Evolutionary conservation across 345 rosid species (phyloP), one percentile per base, ranked within the genome.

Genomic region (Syzygium oleosum): DNA sequence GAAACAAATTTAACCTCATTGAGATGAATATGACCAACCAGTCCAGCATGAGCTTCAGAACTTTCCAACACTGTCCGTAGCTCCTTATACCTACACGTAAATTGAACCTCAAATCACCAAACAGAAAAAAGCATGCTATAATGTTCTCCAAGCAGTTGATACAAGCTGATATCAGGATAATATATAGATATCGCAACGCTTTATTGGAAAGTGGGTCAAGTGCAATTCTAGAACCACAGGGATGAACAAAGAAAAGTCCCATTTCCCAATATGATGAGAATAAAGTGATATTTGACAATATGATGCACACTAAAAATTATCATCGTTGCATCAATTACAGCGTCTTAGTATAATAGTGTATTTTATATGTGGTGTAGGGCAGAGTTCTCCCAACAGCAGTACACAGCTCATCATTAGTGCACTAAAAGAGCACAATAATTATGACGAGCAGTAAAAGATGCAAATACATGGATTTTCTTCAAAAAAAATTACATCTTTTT

Each of bases 1-100:
- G 17, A 46, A 41, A 73, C 85, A 63, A 19, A 46, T 55, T 49
- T 80, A 59, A 96, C 99, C 99, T 94, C 91, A 49, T 94, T 86
- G 53, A 96, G 94, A 91, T 96, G 97, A 89, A 96, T 85, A 90
- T 96, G 98, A 55, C 98, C 99, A 86, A 93, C 93, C 87, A 96
- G 93, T 85, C 96, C 93, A 21, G 91, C 85, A 86, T 93, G 96
- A 89, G 55, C 88, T 54, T 93, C 95, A 88, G 90, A 88, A 51
- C 88, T 89, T 88, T 92, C 96, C 31, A 87, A 84, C 73, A 91
- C 91, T 31, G 86, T 87, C 91, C 88, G 90, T 52, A 86, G 92
- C 52, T 90, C 94, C 89, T 84, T 93, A 87, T 94, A 98, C 88
- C 99, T 98, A 94, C 86, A 88, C 17, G 83, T 85, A 78, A 84